phyloP scores from a whole-genome alignment of 345 rosid species.

The Pistacia integerrima region DNA sequence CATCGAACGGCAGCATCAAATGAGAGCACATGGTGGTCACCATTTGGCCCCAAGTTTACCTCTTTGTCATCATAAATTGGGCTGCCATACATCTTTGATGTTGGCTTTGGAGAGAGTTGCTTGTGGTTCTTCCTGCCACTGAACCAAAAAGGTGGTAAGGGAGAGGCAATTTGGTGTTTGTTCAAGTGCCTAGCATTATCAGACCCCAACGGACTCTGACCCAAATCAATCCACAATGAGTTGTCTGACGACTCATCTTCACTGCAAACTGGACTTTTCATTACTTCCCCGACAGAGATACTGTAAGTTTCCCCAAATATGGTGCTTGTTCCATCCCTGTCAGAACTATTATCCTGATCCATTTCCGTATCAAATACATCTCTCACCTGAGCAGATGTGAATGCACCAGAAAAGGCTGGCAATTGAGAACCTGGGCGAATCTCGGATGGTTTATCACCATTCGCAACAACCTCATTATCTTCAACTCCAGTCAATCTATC shows the following conservation, averaged over 20 bases:
- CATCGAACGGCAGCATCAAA: slow-evolving; percentile 94
- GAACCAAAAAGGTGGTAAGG: slow-evolving; percentile 73
- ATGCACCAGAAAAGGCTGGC: slow-evolving; percentile 99
- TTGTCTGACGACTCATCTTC: slow-evolving; percentile 94
- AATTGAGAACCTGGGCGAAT: slow-evolving; percentile 57
- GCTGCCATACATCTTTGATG: slow-evolving; percentile 64
- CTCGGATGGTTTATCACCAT: slow-evolving; percentile 61
- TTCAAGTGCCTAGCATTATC: slow-evolving; percentile 53
- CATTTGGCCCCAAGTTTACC: slow-evolving; percentile 34
- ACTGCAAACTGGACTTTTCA: slow-evolving; percentile 96
- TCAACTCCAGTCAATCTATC: slow-evolving; percentile 59
- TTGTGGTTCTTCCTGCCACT: slow-evolving; percentile 65
- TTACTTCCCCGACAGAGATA: slow-evolving; percentile 90
- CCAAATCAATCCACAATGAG: slow-evolving; percentile 91
- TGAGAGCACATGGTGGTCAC: slow-evolving; percentile 66
- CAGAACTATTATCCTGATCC: slow-evolving; percentile 81
- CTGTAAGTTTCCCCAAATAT: slow-evolving; percentile 92
- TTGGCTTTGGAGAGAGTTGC: slow-evolving; percentile 60
- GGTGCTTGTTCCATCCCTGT: slow-evolving; percentile 84
- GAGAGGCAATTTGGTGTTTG: slow-evolving; percentile 61
- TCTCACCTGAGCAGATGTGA: slow-evolving; percentile 84
- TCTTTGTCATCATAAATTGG: slow-evolving; percentile 69
- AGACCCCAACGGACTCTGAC: slow-evolving; percentile 88
- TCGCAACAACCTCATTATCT: slow-evolving; percentile 54
- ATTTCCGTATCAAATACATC: slow-evolving; percentile 90